These are phyloP conservation scores for Rubia balearica DNA, from an alignment of 305 asterid species.

Conservation along the genomic window DNA sequence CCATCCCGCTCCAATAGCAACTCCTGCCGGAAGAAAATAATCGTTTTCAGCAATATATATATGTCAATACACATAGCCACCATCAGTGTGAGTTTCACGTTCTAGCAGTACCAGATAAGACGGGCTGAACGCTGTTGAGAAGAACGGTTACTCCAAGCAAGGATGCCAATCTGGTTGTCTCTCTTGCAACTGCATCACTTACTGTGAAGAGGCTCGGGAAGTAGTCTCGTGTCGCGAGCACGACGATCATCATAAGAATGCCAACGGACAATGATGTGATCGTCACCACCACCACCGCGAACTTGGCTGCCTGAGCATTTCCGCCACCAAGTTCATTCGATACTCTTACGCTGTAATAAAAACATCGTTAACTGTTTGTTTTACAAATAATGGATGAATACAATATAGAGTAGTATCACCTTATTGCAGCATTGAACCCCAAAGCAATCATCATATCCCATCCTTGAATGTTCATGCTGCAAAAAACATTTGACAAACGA, in stretches of 20 bases:
- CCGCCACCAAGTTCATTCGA: conserved; percentile 78
- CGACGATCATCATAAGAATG: conserved; percentile 31
- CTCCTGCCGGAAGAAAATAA: conserved; percentile 35
- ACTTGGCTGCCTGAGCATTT: conserved; percentile 57
- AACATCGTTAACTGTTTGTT: not conserved
- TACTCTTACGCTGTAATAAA: conserved; percentile 54
- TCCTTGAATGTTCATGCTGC: conserved; percentile 73
- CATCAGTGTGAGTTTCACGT: not conserved
- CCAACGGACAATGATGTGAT: conserved; percentile 45
- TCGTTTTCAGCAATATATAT: no score
- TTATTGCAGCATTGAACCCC: conserved; percentile 82
- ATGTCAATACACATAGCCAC: not conserved
- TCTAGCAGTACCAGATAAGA: conserved; percentile 47
- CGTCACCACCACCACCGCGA: conserved; percentile 65
- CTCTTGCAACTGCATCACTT: conserved; percentile 62
- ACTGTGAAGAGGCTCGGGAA: conserved; percentile 59
- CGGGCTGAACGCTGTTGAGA: conserved; percentile 74
- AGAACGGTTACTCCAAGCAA: conserved; percentile 52
- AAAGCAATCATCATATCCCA: conserved; percentile 72
- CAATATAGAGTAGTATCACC: conserved; percentile 29
- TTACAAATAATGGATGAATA: not conserved
- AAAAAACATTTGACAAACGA: not conserved
- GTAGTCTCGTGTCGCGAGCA: conserved; percentile 41
- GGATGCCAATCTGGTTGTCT: conserved; percentile 48
- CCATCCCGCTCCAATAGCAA: conserved; percentile 95